Evolutionary conservation across 768 basidiomycete genomes (phyloP).

Genomic region (Strobilomyces dryophilus): DNA sequence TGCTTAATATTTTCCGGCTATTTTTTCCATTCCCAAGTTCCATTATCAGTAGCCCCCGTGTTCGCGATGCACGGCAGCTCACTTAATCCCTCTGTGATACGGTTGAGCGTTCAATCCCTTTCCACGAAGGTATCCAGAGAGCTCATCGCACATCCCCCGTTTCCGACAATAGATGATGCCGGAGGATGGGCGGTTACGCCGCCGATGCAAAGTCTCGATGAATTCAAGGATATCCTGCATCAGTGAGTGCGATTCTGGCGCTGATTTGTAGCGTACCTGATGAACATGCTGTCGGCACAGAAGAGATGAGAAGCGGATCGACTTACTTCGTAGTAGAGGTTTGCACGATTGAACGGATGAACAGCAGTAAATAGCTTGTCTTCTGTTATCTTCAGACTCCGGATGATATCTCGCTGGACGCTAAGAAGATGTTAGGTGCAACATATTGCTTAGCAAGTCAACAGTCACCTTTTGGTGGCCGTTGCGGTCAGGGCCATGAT

Average conservation of each 20-base stretch:
- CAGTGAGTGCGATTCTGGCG: slow-evolving; percentile 45
- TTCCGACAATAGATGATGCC: slow-evolving; percentile 81
- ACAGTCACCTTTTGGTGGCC: slow-evolving; percentile 58
- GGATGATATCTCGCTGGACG: slow-evolving; percentile 71
- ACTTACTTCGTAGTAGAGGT: slow-evolving; percentile 76
- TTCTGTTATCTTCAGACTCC: slow-evolving; percentile 55
- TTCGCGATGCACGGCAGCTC: slow-evolving; percentile 2
- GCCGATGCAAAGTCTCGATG: slow-evolving; percentile 56
- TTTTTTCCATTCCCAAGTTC: not conserved
- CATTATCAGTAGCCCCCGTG: not conserved
- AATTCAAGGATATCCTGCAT: slow-evolving; percentile 67
- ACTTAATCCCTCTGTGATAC: slow-evolving; percentile 74
- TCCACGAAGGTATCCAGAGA: slow-evolving; percentile 58
- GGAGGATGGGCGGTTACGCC: slow-evolving; percentile 55
- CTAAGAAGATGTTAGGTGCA: slow-evolving; percentile 33
- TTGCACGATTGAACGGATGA: slow-evolving; percentile 78
- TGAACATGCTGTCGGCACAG: not conserved
- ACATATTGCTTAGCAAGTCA: not conserved
- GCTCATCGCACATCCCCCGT: slow-evolving; percentile 59
- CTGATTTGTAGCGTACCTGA: slow-evolving; percentile 61
- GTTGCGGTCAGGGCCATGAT: slow-evolving; percentile 89
- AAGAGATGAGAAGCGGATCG: not conserved
- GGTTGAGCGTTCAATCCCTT: slow-evolving; percentile 66
- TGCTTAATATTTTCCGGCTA: slow-evolving; percentile 49
- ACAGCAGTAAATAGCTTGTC: slow-evolving; percentile 57